phyloP scores from a whole-genome alignment of 495 filamentous ascomycete species.

The Penicillium psychrofluorescens region DNA sequence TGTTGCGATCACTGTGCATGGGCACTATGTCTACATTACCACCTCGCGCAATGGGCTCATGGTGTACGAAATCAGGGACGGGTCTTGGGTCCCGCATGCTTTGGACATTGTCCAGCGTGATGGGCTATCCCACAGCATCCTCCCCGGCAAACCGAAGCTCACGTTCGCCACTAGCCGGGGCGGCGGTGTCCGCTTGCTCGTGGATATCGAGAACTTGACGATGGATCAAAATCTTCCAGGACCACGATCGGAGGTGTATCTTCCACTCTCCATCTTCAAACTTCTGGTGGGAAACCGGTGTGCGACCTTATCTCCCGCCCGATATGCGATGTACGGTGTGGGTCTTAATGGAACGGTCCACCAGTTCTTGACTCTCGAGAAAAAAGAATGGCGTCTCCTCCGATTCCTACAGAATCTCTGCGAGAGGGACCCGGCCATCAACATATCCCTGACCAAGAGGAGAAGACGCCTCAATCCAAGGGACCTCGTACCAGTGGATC shows the following conservation, averaged over 20 bases:
- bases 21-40: slow-evolving; percentile 34
- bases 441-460: slow-evolving; percentile 25
- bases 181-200: slow-evolving; percentile 26
- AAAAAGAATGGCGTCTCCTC: slow-evolving; percentile 53
- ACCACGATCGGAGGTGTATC: slow-evolving; percentile 21
- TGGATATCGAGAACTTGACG: slow-evolving; percentile 12
- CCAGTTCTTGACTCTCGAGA: slow-evolving; percentile 49
- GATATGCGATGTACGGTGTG: slow-evolving; percentile 43
- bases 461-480: slow-evolving; percentile 16
- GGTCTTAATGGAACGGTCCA: slow-evolving; percentile 59
- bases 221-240: slow-evolving; percentile 17
- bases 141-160: slow-evolving; percentile 2
- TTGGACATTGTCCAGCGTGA: slow-evolving; percentile 27
- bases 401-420: slow-evolving; percentile 56
- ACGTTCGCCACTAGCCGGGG: slow-evolving; percentile 16
- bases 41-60: slow-evolving; percentile 35
- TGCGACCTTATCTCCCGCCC: slow-evolving; percentile 6
- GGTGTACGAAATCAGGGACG: slow-evolving; percentile 26
- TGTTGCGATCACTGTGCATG: slow-evolving; percentile 32
- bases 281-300: slow-evolving; percentile 13
- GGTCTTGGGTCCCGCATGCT: slow-evolving; percentile 22
- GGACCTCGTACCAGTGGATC: slow-evolving; percentile 10
- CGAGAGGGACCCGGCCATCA: slow-evolving; percentile 27
- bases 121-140: slow-evolving; percentile 31
- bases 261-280: slow-evolving; percentile 26